Base-by-base conservation (phyloP, 1,284 basidiomycete species). In the Cutaneotrichosporon cyanovorans region DNA sequence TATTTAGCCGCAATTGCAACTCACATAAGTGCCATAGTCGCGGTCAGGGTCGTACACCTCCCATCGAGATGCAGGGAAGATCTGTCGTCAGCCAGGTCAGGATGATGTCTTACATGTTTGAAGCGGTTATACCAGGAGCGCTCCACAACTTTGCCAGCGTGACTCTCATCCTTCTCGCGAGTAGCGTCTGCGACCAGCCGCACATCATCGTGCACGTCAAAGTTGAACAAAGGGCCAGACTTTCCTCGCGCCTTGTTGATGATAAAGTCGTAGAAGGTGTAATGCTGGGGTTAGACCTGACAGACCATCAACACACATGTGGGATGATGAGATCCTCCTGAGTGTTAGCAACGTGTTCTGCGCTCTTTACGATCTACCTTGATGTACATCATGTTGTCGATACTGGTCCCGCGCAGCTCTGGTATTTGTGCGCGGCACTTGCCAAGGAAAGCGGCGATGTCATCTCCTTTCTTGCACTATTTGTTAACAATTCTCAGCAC, bases 191-290 rank as follows among this genome's bases (percentile, higher is more conserved):
- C 83, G n/a, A 97, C 76, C 54, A 99, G 71, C 5, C 95, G 86
- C 10, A 98, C 86, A 66, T 99, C 93, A 65, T 98, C 93, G 70
- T 98, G 93, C 7, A 97, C 95, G 69, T 99, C 95, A 69, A 99
- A 99, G 71, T 89, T 95, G 76, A 99, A 99, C 44, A 99, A 73
- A 1, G 93, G 93, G 0, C 93, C 95, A 0, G 91, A 96, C 72
- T 98, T 98, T 18, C 95, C 95, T 22, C 95, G 82, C 4, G 93
- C 90, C 74, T 96, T 96, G 78, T 96, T 95, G 58, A 97, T 77
- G 61, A 98, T 95, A 59, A 98, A 97, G 72, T 96, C 89, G 71
- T 97, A 98, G 67, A 98, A 97, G 3, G 91, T 95, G 70, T 96
- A 82, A 68, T 98, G 93, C 86, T 97, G 67, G 15, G 40, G 51